These are phyloP conservation scores for Saccharomyces paradoxus DNA, from an alignment of 805 yeast species.

Conservation along the genomic window DNA sequence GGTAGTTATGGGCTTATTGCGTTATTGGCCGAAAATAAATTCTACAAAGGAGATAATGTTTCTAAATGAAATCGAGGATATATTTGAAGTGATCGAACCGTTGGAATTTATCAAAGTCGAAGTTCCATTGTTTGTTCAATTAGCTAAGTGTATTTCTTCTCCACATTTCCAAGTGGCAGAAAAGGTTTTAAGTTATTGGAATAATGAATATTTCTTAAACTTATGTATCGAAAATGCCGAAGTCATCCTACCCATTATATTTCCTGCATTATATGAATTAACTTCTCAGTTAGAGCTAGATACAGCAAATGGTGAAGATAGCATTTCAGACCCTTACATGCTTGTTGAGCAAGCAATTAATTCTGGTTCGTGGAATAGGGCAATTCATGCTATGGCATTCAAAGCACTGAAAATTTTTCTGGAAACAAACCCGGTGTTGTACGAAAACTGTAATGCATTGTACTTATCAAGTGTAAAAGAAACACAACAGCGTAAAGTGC, in stretches of 20 bases:
- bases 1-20: slow-evolving; percentile 85
- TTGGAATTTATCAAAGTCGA: slow-evolving; percentile 84
- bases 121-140: slow-evolving; percentile 87
- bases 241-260: slow-evolving; percentile 83
- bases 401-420: slow-evolving; percentile 85
- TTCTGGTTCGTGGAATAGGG: slow-evolving; percentile 81
- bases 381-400: slow-evolving; percentile 83
- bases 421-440: slow-evolving; percentile 85
- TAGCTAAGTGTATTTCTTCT: slow-evolving; percentile 86
- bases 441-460: slow-evolving; percentile 84
- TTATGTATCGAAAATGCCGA: slow-evolving; percentile 89
- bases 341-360: slow-evolving; percentile 34
- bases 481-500: slow-evolving; percentile 53
- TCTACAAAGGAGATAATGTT: slow-evolving; percentile 95
- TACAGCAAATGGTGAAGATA: slow-evolving; percentile 21
- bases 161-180: slow-evolving; percentile 97
- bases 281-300: slow-evolving; percentile 39
- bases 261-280: slow-evolving; percentile 81
- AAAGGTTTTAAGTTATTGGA: slow-evolving; percentile 88
- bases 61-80: slow-evolving; percentile 91
- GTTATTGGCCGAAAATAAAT: slow-evolving; percentile 95
- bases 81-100: slow-evolving; percentile 93
- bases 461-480: slow-evolving; percentile 75
- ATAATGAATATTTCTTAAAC: slow-evolving; percentile 85
- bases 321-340: slow-evolving; percentile 29